Evolutionary conservation across 495 filamentous ascomycete species (phyloP), one percentile per base, ranked within the genome.

Genomic region (Talaromyces proteolyticus): DNA sequence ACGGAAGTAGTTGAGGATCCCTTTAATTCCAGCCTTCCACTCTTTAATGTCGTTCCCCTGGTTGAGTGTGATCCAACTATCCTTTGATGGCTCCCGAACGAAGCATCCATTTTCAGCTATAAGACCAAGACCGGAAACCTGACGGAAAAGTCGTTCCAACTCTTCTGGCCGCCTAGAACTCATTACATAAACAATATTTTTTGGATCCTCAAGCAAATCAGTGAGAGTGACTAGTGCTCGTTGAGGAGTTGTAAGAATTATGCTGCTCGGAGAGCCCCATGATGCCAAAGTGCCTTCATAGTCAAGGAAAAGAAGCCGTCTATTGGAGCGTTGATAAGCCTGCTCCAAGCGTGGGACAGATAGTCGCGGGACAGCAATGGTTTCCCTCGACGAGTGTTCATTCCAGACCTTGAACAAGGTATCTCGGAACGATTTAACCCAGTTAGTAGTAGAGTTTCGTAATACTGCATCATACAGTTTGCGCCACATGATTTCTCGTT

Each of bases 21-120:
- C 73, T 52, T 70, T 74, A 23, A 95, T 88, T 2, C 82, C 81
- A 14, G 79, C 68, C 67, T 94, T 94, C 91, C 91, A 96, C 1
- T 62, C 68, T 7, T 76, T 62, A 43, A 85, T 84, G 54, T 84
- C 75, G 4, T 77, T 67, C 16, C 77, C 63, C 61, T 94, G 85
- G 6, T 82, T 83, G 58, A 94, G 78, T 52, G 82, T 79, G 23
- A 75, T 79, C 91, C 91, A 96, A 17, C 73, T 68, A 10, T 77
- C 74, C 14, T 67, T 72, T n/a, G 81, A 75, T 45, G 78, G 80
- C 51, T 86, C 78, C 55, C 87, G 86, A 39, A 95, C 67, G 65
- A 91, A 96, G 58, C 87, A 95, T 2, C 91, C 91, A 61, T 93
- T 95, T 66, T 96, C 91, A 11, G 91, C 89, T 54, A 96, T 92